Evolutionary conservation across 2,329 filamentous ascomycete genomes (phyloP).

Genomic region (Cryphonectria parasitica): DNA sequence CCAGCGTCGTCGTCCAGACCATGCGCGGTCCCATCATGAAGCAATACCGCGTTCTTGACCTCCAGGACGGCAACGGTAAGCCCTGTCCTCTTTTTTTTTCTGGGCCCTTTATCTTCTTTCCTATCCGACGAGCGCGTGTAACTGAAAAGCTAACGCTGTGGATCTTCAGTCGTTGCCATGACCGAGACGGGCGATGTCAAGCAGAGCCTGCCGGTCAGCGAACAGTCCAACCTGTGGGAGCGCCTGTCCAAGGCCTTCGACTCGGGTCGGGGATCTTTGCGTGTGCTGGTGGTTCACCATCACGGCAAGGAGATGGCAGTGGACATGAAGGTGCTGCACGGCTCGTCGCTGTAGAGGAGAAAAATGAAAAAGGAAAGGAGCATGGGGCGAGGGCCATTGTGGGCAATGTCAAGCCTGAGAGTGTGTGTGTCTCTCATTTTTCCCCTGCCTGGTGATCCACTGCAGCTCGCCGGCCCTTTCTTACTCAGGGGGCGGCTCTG

Average conservation of each 20-base stretch:
- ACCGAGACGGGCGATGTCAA: slow-evolving; percentile 99
- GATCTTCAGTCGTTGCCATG: slow-evolving; percentile 79
- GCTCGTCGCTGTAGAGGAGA: slow-evolving; percentile 62
- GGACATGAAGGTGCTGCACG: slow-evolving; percentile 98
- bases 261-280: slow-evolving; percentile 89
- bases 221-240: slow-evolving; percentile 87
- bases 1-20: slow-evolving; percentile 97
- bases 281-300: slow-evolving; percentile 94
- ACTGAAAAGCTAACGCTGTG: slow-evolving; percentile 16
- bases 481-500: slow-evolving; percentile 9
- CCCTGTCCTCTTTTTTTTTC: slow-evolving; percentile 26
- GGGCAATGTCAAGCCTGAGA: not conserved
- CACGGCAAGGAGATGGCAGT: slow-evolving; percentile 92
- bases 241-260: slow-evolving; percentile 85
- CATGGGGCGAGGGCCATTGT: not conserved
- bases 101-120: not conserved
- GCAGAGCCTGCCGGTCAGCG: slow-evolving; percentile 89
- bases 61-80: slow-evolving; percentile 76
- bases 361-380: not conserved
- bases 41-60: slow-evolving; percentile 99
- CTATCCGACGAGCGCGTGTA: not conserved
- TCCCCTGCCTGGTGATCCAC: slow-evolving; percentile 25
- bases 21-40: slow-evolving; percentile 99
- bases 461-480: slow-evolving; percentile 20
- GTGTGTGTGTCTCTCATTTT: not conserved